These are phyloP conservation scores for Theobroma cacao DNA, from an alignment of 345 rosid species.

Conservation along the genomic window DNA sequence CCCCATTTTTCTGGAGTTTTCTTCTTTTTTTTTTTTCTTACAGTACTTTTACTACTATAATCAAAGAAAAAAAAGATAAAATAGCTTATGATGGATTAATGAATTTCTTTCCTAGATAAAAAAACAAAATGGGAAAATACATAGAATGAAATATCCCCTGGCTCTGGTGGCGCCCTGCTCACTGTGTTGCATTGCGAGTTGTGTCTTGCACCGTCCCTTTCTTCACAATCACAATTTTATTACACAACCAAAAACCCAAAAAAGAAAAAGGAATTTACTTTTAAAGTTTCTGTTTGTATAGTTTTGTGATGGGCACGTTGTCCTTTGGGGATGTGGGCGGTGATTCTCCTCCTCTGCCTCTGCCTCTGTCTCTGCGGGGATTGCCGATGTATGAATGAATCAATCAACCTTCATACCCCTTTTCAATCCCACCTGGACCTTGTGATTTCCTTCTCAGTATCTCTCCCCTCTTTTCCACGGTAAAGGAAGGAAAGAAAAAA, in stretches of 20 bases:
- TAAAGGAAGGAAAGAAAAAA: not conserved
- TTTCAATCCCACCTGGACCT: not conserved
- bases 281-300: not conserved
- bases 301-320: conserved; percentile 6
- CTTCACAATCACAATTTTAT: not conserved
- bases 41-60: no score
- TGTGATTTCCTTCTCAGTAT: not conserved
- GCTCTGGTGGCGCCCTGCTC: no score
- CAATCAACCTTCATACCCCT: not conserved
- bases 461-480: not conserved
- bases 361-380: conserved; percentile 2
- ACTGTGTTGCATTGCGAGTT: no score
- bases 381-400: not conserved
- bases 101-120: no score
- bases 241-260: not conserved
- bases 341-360: conserved; percentile 4
- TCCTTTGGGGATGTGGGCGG: not conserved
- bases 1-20: no score
- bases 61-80: no score
- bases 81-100: no score
- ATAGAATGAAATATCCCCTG: no score
- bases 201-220: not conserved
- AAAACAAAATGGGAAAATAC: no score
- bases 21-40: no score
- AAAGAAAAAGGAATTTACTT: not conserved